Evolutionary conservation across 371 early-diverging fungal genomes (phyloP), one percentile per base, ranked within the genome.

Genomic region (Rhizopus sp.): DNA sequence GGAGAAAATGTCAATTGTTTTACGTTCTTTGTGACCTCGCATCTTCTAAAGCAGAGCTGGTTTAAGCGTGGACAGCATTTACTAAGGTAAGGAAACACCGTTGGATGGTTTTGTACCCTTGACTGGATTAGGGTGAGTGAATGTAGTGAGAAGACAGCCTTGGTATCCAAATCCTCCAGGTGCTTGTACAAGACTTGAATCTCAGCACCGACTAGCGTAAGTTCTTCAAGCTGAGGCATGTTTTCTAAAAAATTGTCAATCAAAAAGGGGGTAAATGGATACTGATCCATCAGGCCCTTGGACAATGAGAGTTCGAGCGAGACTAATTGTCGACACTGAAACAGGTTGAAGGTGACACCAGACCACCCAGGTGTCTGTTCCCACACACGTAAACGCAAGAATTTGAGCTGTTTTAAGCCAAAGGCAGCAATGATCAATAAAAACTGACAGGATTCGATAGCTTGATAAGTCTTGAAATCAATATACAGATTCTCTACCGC

Each of bases 361-460:
- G 66, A 51, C 66, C 66, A 66, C 2, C 54, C 51, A 10, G 62
- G 62, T 4, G 55, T 46, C 5, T 66, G 58, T 17, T 66, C 57
- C 55, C 58, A 61, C 5, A 66, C 66, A 3, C 51, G 34, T 39
- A 66, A 38, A 0, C 47, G 33, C 16, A 66, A 45, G 7, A 30
- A 40, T 5, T 15, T 33, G 0, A 66, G 31, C 31, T 61, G 62
- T 9, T 10, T 3, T 4, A 51, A 7, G 10, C 62, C 62, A 45
- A 38, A 41, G 0, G 33, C 23, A 5, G 51, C 46, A 7, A 62
- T 49, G 0, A 47, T 7, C 16, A 62, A 9, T n/a, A 66, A 23
- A 51, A 66, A 62, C n/a, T 66, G 58, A 32, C 42, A 58, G 1
- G 66, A 66, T 15, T 62, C 62, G 15, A 47, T 66, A 3, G 55